Conservation (phyloP, 805 yeast genomes). For the Suhomyces kilbournensis region DNA sequence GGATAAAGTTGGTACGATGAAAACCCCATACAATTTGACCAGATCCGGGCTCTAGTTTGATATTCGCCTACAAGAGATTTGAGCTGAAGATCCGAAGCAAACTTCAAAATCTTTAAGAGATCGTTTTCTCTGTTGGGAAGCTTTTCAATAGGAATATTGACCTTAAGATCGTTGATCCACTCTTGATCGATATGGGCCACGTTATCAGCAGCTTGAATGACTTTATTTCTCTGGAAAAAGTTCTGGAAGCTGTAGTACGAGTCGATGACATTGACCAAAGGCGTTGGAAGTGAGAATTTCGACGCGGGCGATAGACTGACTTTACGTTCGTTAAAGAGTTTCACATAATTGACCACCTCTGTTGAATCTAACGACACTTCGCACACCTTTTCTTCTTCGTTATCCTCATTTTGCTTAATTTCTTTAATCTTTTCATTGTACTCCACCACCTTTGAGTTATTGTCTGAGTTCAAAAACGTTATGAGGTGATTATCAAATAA, state of each 20-base stretch:
- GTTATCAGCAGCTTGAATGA: constrained; percentile 19
- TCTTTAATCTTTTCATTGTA: constrained; percentile 12
- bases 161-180: constrained; percentile 24
- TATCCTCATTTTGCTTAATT: constrained; percentile 10
- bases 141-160: constrained; percentile 21
- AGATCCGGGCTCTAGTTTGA: constrained; percentile 44
- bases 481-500: constrained; percentile 23
- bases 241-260: constrained; percentile 41
- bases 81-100: constrained; percentile 31
- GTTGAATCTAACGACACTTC: constrained; percentile 22
- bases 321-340: constrained; percentile 45
- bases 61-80: constrained; percentile 52
- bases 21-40: constrained; percentile 38
- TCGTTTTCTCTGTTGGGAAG: constrained; percentile 40
- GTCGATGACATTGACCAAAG: constrained; percentile 52
- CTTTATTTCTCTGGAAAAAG: constrained; percentile 17
- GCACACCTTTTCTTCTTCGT: constrained; percentile 12
- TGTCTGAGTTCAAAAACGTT: constrained; percentile 11
- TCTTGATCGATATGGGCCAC: constrained; percentile 25
- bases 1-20: constrained; percentile 42
- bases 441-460: constrained; percentile 6
- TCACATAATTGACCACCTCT: constrained; percentile 35
- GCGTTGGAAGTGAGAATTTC: constrained; percentile 64
- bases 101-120: constrained; percentile 35
- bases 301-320: constrained; percentile 87